Percentiles rank a stretch among this genome's conserved stretches.
phyloP scores from a whole-genome alignment of 805 yeast species.

The Brettanomyces bruxellensis region DNA sequence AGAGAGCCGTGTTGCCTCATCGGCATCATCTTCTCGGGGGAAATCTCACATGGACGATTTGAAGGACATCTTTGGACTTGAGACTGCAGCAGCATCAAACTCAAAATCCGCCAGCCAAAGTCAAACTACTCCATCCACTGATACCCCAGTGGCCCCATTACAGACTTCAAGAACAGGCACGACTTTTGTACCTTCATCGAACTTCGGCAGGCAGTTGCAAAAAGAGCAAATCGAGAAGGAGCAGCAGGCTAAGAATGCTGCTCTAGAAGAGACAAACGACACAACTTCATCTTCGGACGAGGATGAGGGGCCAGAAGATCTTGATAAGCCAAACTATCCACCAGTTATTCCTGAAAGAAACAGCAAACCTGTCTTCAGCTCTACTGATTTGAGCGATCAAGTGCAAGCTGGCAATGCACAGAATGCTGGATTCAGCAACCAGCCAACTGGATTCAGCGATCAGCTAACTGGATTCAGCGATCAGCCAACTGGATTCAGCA shows the following conservation, averaged over 20 bases:
- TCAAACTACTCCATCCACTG: neutral
- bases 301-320: slow-evolving; percentile 28
- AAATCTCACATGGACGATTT: slow-evolving; percentile 54
- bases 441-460: neutral
- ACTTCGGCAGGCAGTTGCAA: slow-evolving; percentile 71
- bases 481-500: slow-evolving; percentile 5
- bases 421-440: slow-evolving; percentile 8
- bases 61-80: slow-evolving; percentile 43
- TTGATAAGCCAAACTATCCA: slow-evolving; percentile 15
- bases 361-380: slow-evolving; percentile 25
- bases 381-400: neutral
- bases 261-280: slow-evolving; percentile 4
- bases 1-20: slow-evolving; percentile 5
- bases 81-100: neutral
- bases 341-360: slow-evolving; percentile 27
- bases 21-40: slow-evolving; percentile 10
- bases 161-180: slow-evolving; percentile 14
- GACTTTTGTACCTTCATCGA: slow-evolving; percentile 70
- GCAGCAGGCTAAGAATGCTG: neutral
- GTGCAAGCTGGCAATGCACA: neutral
- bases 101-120: too few relatives aligned
- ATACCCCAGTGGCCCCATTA: neutral
- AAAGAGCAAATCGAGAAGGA: slow-evolving; percentile 20
- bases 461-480: slow-evolving; percentile 1
- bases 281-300: slow-evolving; percentile 25